Evolutionary conservation across 768 basidiomycete genomes (phyloP), one percentile per base, ranked within the genome.

Genomic region (Lactifluus hygrophoroides): DNA sequence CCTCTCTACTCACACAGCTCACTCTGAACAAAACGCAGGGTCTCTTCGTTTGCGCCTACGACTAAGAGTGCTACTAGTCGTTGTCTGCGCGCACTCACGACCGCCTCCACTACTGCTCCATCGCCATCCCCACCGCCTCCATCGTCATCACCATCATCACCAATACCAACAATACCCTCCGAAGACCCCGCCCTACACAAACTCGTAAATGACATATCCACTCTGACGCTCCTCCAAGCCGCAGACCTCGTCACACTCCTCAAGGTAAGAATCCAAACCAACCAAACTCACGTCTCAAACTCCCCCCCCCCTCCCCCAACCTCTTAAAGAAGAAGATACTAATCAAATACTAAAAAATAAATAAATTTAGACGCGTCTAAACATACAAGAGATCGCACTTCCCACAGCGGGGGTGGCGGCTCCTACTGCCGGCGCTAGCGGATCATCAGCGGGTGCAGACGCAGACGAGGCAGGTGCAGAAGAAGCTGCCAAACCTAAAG

Each of bases 371-470:
- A 78, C 90, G 50, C 86, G 89, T 60, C 72, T 99, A 59, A 98
- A 97, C 70, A 99, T 99, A 62, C 90, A 94, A 74, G 95, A 98
- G 77, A 90, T 98, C 68, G 92, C 93, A 17, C 82, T 96, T 80
- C 92, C 94, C 46, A 77, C 88, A 34, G 83, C 90, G 13, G 74
- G 88, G 27, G 77, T 84, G 17, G 75, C 82, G 9, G 75, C 82
- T 3, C 74, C 83, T 0, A 75, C 80, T 8, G 75, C 80, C 2
- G 78, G 80, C 14, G 74, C 82, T 5, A 73, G 75, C 16, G 40
- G 16, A 1, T 7, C n/a, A 5, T 75, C 74, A 1, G 90, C 87
- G 56, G 85, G 83, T 61, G 80, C 84, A 51, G 77, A 77, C 17
- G 79, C 62, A 19, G 84, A 84, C 72, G 90, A 54, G 4, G 52